Conservation (phyloP, 2,329 filamentous ascomycete species). For the Didymella sp. region DNA sequence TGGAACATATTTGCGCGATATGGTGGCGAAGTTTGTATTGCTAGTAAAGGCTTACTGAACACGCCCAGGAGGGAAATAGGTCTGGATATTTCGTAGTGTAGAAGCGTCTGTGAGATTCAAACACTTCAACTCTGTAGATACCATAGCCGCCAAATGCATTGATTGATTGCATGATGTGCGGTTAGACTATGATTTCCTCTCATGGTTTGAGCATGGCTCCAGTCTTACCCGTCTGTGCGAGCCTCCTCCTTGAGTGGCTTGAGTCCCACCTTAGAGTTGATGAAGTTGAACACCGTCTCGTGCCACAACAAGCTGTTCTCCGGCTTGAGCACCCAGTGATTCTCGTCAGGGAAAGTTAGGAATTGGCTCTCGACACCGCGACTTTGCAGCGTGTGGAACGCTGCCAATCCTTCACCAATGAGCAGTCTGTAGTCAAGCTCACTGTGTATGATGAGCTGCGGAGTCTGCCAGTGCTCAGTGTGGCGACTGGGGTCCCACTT, state of each 20-base stretch:
- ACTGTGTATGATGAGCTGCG: conserved; percentile 88
- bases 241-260: conserved; percentile 28
- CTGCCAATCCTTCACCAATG: conserved; percentile 81
- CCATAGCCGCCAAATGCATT: too few relatives aligned
- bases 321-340: conserved; percentile 85
- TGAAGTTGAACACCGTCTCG: conserved; percentile 80
- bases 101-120: too few relatives aligned
- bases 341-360: conserved; percentile 80
- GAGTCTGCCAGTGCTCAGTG: conserved; percentile 78
- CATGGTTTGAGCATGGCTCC: too few relatives aligned
- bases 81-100: too few relatives aligned
- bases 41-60: too few relatives aligned
- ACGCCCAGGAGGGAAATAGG: too few relatives aligned
- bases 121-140: too few relatives aligned
- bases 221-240: too few relatives aligned
- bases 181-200: too few relatives aligned
- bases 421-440: conserved; percentile 89
- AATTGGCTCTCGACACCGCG: conserved; percentile 78
- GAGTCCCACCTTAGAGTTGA: conserved; percentile 65
- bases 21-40: too few relatives aligned
- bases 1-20: too few relatives aligned
- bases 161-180: too few relatives aligned
- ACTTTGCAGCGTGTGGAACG: conserved; percentile 85
- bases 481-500: conserved; percentile 65
- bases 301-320: conserved; percentile 95